phyloP scores from a whole-genome alignment of 1,284 basidiomycete genomes.

The Mycena sp. region DNA sequence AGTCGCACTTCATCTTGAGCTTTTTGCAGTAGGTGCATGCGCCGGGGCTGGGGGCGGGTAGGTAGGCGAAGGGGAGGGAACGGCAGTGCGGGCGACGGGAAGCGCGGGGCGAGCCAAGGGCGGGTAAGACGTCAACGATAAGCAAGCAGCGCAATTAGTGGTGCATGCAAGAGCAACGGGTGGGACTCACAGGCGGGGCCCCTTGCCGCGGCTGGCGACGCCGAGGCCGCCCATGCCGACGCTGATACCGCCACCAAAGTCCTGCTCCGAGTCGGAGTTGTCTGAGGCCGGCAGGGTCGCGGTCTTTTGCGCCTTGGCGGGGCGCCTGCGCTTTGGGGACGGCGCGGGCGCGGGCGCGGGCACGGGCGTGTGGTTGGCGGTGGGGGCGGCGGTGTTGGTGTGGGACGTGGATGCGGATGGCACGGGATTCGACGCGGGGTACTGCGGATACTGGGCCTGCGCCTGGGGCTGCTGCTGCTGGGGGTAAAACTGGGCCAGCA shows the following conservation, averaged over 20 bases:
- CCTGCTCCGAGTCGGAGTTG: constrained; percentile 26
- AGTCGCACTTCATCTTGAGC: constrained; percentile 58
- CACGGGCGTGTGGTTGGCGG: neutral
- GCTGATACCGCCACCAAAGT: constrained; percentile 23
- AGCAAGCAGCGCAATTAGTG: neutral
- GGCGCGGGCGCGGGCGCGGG: constrained; percentile 1
- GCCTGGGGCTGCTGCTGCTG: neutral
- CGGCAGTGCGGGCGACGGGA: neutral
- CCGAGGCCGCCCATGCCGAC: constrained; percentile 32
- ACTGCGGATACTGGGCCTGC: neutral
- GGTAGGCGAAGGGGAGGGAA: neutral
- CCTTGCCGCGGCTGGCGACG: constrained; percentile 17
- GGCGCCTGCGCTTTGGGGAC: constrained; percentile 25
- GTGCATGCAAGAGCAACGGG: neutral
- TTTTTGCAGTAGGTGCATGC: constrained; percentile 86
- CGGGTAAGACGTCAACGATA: neutral
- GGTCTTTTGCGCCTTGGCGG: constrained; percentile 17
- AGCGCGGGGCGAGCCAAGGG: neutral
- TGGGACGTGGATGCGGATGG: neutral
- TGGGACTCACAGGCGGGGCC: constrained; percentile 28
- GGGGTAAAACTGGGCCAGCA: constrained; percentile 22
- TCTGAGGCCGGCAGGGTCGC: constrained; percentile 17
- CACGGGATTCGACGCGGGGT: neutral
- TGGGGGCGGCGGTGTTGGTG: neutral
- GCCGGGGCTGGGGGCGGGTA: constrained; percentile 61